These are phyloP conservation scores for Fusarium sp. DNA, from an alignment of 2,329 filamentous ascomycete genomes.

Conservation along the genomic window DNA sequence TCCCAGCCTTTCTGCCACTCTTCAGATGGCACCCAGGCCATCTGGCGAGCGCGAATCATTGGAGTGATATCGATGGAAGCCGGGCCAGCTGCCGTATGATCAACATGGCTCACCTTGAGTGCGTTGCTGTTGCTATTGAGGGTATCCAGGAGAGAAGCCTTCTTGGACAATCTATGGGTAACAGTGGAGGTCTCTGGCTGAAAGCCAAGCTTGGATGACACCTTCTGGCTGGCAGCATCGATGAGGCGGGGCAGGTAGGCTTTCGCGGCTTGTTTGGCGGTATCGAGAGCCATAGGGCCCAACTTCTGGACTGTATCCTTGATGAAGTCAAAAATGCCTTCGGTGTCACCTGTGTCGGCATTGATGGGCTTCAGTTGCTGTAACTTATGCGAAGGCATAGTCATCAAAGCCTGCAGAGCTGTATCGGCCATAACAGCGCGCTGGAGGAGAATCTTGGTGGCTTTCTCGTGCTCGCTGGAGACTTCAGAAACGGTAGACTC, in stretches of 20 bases:
- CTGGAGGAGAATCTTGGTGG: slow-evolving; percentile 18
- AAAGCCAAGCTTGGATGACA: background rate
- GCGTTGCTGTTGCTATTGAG: background rate
- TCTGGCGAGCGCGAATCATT: slow-evolving; percentile 3
- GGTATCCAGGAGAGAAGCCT: slow-evolving; percentile 7
- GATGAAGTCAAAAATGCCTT: slow-evolving; percentile 16
- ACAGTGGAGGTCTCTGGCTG: background rate
- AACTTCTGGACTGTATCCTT: slow-evolving; percentile 3
- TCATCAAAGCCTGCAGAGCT: slow-evolving; percentile 22
- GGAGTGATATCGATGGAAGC: slow-evolving; percentile 4
- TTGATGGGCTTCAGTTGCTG: background rate
- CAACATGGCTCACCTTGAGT: slow-evolving; percentile 14
- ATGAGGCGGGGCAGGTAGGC: background rate
- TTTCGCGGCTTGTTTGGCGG: background rate
- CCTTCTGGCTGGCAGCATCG: background rate
- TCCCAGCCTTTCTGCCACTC: slow-evolving; percentile 26
- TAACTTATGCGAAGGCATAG: slow-evolving; percentile 8
- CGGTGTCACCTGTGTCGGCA: background rate
- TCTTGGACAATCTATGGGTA: background rate
- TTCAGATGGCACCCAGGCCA: slow-evolving; percentile 10
- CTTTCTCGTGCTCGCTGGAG: background rate
- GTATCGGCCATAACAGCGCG: slow-evolving; percentile 29
- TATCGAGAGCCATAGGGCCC: slow-evolving; percentile 8
- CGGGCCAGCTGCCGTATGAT: background rate
- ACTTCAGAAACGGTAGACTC: background rate